Evolutionary conservation across 805 yeast species (phyloP).

Genomic region (Clavispora vitiphila): DNA sequence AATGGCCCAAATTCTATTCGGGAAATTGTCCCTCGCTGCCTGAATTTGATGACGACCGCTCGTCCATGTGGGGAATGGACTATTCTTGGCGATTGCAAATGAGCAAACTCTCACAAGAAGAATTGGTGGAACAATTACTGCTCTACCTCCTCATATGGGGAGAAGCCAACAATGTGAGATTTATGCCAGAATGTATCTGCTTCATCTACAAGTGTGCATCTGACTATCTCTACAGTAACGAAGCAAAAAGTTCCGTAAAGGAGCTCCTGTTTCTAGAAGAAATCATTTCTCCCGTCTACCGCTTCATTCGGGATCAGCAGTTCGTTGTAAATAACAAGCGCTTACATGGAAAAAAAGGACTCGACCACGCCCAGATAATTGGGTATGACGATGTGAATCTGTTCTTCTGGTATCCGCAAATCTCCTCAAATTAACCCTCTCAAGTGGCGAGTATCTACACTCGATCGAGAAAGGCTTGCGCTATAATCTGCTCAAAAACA

Average conservation of each 20-base stretch:
- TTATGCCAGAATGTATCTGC: slow-evolving; percentile 41
- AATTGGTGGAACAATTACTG: slow-evolving; percentile 62
- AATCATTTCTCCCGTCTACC: slow-evolving; percentile 47
- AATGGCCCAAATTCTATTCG: slow-evolving; percentile 15
- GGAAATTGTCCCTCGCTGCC: not conserved
- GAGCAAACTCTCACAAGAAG: slow-evolving; percentile 47
- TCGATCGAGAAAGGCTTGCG: slow-evolving; percentile 26
- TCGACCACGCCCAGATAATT: slow-evolving; percentile 60
- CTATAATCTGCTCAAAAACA: slow-evolving; percentile 23
- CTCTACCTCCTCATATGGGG: slow-evolving; percentile 68
- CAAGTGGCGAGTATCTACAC: slow-evolving; percentile 27
- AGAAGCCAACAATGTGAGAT: slow-evolving; percentile 63
- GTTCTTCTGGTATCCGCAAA: slow-evolving; percentile 44
- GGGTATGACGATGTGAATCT: slow-evolving; percentile 56
- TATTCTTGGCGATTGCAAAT: slow-evolving; percentile 65
- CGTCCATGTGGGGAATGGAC: slow-evolving; percentile 18
- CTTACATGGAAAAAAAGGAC: slow-evolving; percentile 53
- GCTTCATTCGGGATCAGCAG: slow-evolving; percentile 63
- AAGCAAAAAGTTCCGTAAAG: not conserved
- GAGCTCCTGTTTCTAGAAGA: slow-evolving; percentile 29
- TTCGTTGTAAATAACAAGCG: slow-evolving; percentile 51
- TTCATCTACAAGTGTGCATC: slow-evolving; percentile 27
- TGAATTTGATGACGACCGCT: slow-evolving; percentile 8
- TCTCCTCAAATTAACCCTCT: slow-evolving; percentile 26
- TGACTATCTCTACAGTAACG: slow-evolving; percentile 18